A percentile compares a stretch with the other conserved stretches of the same genome.
These are phyloP conservation scores for Fusarium haematococcum DNA, from an alignment of 2,329 filamentous ascomycete genomes.

Conservation along the genomic window DNA sequence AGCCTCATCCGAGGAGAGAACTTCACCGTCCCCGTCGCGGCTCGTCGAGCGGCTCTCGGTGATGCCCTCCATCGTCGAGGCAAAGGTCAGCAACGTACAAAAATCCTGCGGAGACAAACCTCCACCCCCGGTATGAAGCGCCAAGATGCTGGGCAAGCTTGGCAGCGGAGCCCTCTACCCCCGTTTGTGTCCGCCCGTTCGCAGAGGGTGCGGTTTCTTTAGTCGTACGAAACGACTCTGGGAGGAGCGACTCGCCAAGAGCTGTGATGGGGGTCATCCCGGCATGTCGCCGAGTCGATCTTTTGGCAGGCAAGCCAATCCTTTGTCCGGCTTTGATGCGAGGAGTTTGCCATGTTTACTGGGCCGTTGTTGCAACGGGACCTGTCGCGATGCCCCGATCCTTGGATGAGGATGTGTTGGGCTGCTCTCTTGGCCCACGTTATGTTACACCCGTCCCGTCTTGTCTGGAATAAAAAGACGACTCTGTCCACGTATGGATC, in stretches of 20 bases:
- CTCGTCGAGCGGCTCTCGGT: not conserved
- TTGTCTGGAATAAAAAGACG: slow-evolving; percentile 28
- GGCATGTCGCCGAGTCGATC: slow-evolving; percentile 34
- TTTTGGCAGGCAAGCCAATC: slow-evolving; percentile 15
- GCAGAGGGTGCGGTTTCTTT: not conserved
- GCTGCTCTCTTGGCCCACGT: slow-evolving; percentile 19
- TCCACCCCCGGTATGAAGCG: slow-evolving; percentile 15
- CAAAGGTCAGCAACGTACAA: slow-evolving; percentile 14
- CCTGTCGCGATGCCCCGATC: not conserved
- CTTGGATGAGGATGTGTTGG: not conserved
- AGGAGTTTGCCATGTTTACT: not conserved
- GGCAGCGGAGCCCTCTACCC: slow-evolving; percentile 28
- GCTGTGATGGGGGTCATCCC: slow-evolving; percentile 17
- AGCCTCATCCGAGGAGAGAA: not conserved
- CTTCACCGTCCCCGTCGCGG: not conserved
- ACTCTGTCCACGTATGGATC: slow-evolving; percentile 9
- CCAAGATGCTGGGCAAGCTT: slow-evolving; percentile 38
- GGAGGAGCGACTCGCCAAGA: not conserved
- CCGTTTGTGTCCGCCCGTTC: slow-evolving; percentile 1
- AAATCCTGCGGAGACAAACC: not conserved
- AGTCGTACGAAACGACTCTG: no score
- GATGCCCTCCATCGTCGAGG: slow-evolving; percentile 10
- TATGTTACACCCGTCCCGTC: not conserved
- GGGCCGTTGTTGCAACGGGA: not conserved
- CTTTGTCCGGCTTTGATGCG: not conserved